Percentiles rank a stretch among this genome's conserved stretches.
These are phyloP conservation scores for Penicillium occitanis DNA, from an alignment of 2,329 filamentous ascomycete species.

Conservation along the genomic window DNA sequence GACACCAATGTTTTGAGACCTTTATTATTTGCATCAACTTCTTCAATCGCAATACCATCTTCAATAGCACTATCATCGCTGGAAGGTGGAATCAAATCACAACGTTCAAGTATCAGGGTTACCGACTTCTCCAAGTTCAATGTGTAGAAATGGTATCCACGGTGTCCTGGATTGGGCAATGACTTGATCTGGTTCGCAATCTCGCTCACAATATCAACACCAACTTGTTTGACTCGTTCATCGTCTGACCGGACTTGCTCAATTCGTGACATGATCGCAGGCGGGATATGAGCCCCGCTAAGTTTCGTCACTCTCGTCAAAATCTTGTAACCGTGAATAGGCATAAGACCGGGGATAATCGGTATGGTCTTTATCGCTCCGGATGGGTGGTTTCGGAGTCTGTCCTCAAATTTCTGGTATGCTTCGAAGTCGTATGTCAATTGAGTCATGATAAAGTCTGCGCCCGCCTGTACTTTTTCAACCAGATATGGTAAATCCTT, in stretches of 20 bases:
- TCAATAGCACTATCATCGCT: slow-evolving; percentile 45
- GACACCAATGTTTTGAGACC: slow-evolving; percentile 35
- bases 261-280: slow-evolving; percentile 64
- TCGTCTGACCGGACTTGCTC: slow-evolving; percentile 49
- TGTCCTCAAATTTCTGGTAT: slow-evolving; percentile 76
- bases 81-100: slow-evolving; percentile 70
- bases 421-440: slow-evolving; percentile 89
- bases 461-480: slow-evolving; percentile 86
- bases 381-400: slow-evolving; percentile 75
- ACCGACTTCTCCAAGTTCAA: slow-evolving; percentile 95
- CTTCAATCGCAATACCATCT: slow-evolving; percentile 46
- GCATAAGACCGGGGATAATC: slow-evolving; percentile 95
- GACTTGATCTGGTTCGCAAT: slow-evolving; percentile 76
- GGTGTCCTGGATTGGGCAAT: slow-evolving; percentile 59
- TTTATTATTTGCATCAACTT: slow-evolving; percentile 30
- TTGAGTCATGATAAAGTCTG: slow-evolving; percentile 98
- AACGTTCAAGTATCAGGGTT: slow-evolving; percentile 84
- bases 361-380: slow-evolving; percentile 81
- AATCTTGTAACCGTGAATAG: slow-evolving; percentile 96
- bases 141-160: slow-evolving; percentile 96
- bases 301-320: slow-evolving; percentile 91
- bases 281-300: slow-evolving; percentile 81
- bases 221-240: slow-evolving; percentile 49
- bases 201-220: slow-evolving; percentile 70
- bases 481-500: slow-evolving; percentile 81